Percentiles rank a stretch among this genome's conserved stretches.
Conservation (phyloP, 1,284 basidiomycete genomes). For the Pholiota adiposa region DNA sequence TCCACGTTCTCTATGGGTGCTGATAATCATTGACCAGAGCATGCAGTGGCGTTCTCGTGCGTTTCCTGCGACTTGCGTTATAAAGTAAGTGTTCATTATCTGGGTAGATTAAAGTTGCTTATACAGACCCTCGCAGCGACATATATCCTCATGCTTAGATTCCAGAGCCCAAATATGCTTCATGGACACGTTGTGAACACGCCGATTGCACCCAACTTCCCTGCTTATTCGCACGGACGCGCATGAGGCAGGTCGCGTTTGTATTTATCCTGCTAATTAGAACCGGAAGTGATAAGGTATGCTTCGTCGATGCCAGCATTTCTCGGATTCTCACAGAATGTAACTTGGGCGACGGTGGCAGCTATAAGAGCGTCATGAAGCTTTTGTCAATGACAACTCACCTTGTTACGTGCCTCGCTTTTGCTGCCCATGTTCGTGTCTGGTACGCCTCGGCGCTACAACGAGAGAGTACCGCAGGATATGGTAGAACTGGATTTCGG, state of each 20-base stretch:
- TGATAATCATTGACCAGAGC: background rate
- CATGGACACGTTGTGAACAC: background rate
- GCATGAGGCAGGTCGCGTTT: background rate
- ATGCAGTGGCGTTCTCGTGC: too few species aligned
- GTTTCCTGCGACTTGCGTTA: background rate
- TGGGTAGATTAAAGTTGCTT: background rate
- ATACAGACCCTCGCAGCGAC: background rate
- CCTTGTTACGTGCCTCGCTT: background rate
- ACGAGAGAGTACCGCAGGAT: background rate
- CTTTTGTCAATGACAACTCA: background rate
- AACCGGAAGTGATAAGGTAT: background rate
- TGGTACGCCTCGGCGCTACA: background rate
- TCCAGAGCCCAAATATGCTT: background rate
- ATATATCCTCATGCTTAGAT: background rate
- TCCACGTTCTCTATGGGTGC: background rate
- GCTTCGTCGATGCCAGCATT: slow-evolving; percentile 1
- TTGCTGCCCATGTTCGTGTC: background rate
- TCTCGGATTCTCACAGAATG: background rate
- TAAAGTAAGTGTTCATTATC: background rate
- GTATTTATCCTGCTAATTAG: background rate
- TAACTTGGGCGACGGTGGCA: background rate
- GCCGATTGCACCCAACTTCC: background rate
- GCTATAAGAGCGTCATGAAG: background rate
- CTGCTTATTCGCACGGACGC: background rate
- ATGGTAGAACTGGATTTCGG: background rate